phyloP scores from a whole-genome alignment of 192 early-diverging fungal genomes.

The Podila epigama region DNA sequence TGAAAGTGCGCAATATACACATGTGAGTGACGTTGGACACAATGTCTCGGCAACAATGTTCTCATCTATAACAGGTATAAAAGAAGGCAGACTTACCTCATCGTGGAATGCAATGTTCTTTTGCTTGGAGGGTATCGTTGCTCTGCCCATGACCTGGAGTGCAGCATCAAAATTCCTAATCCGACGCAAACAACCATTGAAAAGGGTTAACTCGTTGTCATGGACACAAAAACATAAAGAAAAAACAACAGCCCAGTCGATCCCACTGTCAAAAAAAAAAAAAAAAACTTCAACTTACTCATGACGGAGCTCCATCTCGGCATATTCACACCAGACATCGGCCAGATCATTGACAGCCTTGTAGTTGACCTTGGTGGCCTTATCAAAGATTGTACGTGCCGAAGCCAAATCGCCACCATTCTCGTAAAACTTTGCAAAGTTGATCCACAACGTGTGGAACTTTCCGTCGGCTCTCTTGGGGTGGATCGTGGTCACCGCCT shows the following conservation, averaged over 20 bases:
- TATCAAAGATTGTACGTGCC: slow-evolving; percentile 84
- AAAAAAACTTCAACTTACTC: slow-evolving; percentile 42
- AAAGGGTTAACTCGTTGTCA: no score
- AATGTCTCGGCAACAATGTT: neutral
- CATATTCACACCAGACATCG: slow-evolving; percentile 90
- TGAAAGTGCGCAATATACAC: neutral
- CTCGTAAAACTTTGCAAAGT: slow-evolving; percentile 86
- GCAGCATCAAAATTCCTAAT: slow-evolving; percentile 69
- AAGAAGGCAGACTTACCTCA: slow-evolving; percentile 62
- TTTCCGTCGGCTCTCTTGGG: slow-evolving; percentile 83
- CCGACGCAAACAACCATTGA: neutral
- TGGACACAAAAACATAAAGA: neutral
- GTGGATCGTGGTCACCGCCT: slow-evolving; percentile 76
- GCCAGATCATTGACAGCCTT: slow-evolving; percentile 85
- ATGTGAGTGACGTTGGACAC: neutral
- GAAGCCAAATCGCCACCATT: slow-evolving; percentile 61
- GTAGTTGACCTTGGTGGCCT: slow-evolving; percentile 82
- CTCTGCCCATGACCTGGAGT: slow-evolving; percentile 83
- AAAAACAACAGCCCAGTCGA: neutral
- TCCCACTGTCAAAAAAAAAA: neutral
- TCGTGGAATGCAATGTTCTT: slow-evolving; percentile 77
- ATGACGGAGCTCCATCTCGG: slow-evolving; percentile 80
- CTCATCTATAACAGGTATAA: no score
- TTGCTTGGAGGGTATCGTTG: slow-evolving; percentile 72
- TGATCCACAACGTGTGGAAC: slow-evolving; percentile 81